Base-by-base conservation (phyloP, 192 early-diverging fungal genomes). In the Phlyctochytrium arcticum region DNA sequence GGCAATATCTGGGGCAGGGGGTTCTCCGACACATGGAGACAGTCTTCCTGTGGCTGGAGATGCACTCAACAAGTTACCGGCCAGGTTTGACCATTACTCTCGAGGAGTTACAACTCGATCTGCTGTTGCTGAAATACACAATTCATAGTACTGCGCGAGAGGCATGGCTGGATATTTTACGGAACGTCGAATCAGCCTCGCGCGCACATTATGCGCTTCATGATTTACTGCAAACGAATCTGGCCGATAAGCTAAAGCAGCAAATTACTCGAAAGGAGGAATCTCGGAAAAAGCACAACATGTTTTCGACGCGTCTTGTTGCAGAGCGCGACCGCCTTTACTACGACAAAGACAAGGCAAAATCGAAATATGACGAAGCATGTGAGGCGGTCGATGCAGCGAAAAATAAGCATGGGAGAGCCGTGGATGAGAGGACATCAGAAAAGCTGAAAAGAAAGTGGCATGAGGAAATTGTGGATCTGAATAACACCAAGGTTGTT, bases 251-350 rank as follows among this genome's bases (percentile, higher is more conserved):
- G 30, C 57, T 88, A 6, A 90, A 88, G 67, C 56, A 60, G 9
- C 30, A 87, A 2, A 58, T 68, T 8, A 44, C 58, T 3, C 83
- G 83, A 62, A 83, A 86, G 54, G 89, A 92, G 35, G 85, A 92
- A 33, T 71, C 85, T 0, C 48, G 81, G 32, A 90, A 89, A 67
- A 90, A 87, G 87, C 88, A 89, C 65, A 67, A 85, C 29, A 48
- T 60, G n/a, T 92, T 90, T 50, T 76, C 77, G 15, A 82, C 82
- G 57, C 81, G 79, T 44, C 65, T 89, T 12, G 61, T 74, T 31
- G 33, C 69, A 4, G 88, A 88, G 30, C 72, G 86, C 6, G 88
- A 90, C 36, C 82, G 75, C 35, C 66, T 78, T 2, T 77, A 84
- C 58, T 58, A 69, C 12, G 88, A 90, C 39, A 81, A 76, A 48